Evolutionary conservation across 345 rosid genomes (phyloP), one percentile per base, ranked within the genome.

Genomic region (Aegle marmelos): DNA sequence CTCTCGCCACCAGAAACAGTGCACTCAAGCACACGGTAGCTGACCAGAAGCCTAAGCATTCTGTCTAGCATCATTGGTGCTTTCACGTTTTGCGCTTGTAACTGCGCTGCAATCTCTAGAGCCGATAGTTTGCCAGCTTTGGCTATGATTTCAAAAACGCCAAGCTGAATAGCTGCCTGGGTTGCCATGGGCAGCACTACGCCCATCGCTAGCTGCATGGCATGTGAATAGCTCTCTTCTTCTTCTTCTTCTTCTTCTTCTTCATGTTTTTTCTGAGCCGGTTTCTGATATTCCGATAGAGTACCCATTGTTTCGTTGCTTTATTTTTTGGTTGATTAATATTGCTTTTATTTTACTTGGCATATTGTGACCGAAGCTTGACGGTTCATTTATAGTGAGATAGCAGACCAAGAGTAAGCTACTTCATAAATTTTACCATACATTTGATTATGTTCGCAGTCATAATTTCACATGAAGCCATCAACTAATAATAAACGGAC

Each of bases 121-220:
- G 86, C 79, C 6, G 86, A 81, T 57, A 87, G 65, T 56, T 63
- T 78, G 22, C 85, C 84, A 2, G 64, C 79, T 53, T 56, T 65
- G 63, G 79, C 84, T 17, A 87, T 81, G 34, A 82, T 82, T 10
- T 81, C 81, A 30, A 90, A 87, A 34, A 91, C 66, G 8, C 81
- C 92, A n/a, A 88, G 86, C 73, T 88, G 88, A 21, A 87, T 75
- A 25, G 91, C 88, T 7, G 93, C 81, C 65, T 80, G 78, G 66
- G 90, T 30, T 45, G 86, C 76, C 92, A 87, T 87, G 6, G 93
- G 89, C 34, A 91, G 72, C 19, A 78, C 88, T 25, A 37, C 0
- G 31, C 75, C 5, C 85, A 61, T 45, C 76, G 67, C 17, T 2
- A 62, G 67, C 33, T 30, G 67, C 67, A 62, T 62, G 36, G 67